A percentile compares a stretch with the other conserved stretches of the same genome.
phyloP scores from a whole-genome alignment of 2,329 filamentous ascomycete species.

The Cordyceps cicadae region DNA sequence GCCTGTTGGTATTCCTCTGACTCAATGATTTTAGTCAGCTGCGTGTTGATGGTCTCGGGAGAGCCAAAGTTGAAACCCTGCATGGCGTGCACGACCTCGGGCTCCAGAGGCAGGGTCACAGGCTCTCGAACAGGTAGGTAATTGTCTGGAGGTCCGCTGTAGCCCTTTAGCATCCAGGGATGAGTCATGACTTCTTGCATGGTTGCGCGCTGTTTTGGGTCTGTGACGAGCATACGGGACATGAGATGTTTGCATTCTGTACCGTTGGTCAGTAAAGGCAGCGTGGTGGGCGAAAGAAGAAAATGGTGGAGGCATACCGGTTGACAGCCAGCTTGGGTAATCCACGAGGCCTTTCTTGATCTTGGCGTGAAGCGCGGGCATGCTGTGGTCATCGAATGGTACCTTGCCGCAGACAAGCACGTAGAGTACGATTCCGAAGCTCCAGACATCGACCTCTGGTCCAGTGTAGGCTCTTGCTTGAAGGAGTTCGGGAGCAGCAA shows the following conservation, averaged over 20 bases:
- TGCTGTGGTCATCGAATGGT: conserved; percentile 97
- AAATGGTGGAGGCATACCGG: conserved; percentile 49
- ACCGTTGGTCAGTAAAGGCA: conserved; percentile 3
- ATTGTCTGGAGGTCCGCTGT: conserved; percentile 78
- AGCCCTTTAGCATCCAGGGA: conserved; percentile 93
- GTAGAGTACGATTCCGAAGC: conserved; percentile 95
- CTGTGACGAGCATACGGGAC: conserved; percentile 90
- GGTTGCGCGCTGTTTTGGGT: conserved; percentile 76
- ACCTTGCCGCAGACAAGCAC: conserved; percentile 97
- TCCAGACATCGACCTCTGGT: conserved; percentile 96
- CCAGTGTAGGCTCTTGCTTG: conserved; percentile 93
- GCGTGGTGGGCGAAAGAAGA: not conserved
- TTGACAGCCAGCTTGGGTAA: conserved; percentile 87
- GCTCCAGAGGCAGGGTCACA: conserved; percentile 74
- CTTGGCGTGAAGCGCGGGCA: conserved; percentile 95
- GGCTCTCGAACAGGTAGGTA: conserved; percentile 77
- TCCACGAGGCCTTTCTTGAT: conserved; percentile 97
- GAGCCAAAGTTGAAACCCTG: conserved; percentile 96
- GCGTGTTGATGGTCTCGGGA: conserved; percentile 70
- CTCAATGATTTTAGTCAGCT: conserved; percentile 78
- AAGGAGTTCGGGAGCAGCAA: conserved; percentile 88
- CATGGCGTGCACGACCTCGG: conserved; percentile 82
- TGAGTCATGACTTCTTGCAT: conserved; percentile 90
- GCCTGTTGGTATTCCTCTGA: conserved; percentile 91
- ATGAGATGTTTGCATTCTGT: conserved; percentile 89